phyloP scores from a whole-genome alignment of 1,284 basidiomycete species.

The Leccinum fuscescens region DNA sequence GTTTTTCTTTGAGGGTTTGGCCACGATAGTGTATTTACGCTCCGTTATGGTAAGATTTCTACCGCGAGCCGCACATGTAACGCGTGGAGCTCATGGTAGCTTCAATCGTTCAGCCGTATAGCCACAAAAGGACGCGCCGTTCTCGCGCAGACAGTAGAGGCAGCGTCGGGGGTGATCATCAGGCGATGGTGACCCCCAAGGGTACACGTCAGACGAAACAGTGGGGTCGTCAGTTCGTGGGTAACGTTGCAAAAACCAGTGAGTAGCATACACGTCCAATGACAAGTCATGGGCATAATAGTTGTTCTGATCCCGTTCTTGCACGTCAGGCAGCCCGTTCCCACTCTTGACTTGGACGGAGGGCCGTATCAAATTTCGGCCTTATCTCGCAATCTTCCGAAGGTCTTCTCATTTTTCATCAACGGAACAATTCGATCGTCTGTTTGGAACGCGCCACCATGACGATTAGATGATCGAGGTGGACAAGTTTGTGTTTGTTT shows the following conservation, averaged over 20 bases:
- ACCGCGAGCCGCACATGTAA: conserved; percentile 1
- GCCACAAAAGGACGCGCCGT: conserved; percentile 63
- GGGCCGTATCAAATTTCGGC: too few species aligned
- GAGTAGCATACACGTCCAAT: too few species aligned
- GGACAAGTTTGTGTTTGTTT: conserved; percentile 33
- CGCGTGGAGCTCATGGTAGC: conserved; percentile 10
- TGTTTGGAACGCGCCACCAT: conserved; percentile 42
- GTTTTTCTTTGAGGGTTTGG: conserved; percentile 25
- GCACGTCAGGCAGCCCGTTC: too few species aligned
- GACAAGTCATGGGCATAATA: too few species aligned
- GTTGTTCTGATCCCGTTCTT: too few species aligned
- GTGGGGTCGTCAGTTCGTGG: conserved; percentile 40
- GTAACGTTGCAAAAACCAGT: conserved; percentile 6
- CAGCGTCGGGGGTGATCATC: conserved; percentile 39
- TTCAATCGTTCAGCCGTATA: conserved; percentile 50
- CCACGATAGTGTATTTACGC: conserved; percentile 17
- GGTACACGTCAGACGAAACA: conserved; percentile 35
- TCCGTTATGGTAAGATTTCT: conserved; percentile 61
- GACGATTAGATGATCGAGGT: conserved; percentile 12
- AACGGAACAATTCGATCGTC: not conserved
- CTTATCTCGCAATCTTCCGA: too few species aligned
- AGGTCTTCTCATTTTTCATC: too few species aligned
- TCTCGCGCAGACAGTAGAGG: conserved; percentile 50
- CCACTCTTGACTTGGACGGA: too few species aligned
- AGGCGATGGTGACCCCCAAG: conserved; percentile 40